phyloP scores from a whole-genome alignment of 108 stramenopile species.

The Conticribra weissflogii region DNA sequence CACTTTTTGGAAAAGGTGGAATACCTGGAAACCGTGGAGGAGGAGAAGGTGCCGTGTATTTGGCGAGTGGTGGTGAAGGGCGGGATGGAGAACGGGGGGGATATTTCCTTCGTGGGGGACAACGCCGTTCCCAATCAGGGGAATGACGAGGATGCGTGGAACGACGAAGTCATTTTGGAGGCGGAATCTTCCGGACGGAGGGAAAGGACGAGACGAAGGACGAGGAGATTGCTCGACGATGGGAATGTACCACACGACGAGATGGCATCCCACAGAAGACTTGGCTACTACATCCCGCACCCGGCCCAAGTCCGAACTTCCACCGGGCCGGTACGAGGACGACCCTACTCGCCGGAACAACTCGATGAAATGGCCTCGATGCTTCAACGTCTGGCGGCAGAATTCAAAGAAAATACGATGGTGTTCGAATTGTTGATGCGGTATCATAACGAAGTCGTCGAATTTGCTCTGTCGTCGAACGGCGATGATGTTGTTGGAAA shows the following conservation, averaged over 20 bases:
- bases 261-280: neutral
- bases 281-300: neutral
- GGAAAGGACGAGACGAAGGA: neutral
- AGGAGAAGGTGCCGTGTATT: conserved; percentile 10
- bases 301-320: neutral
- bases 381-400: conserved; percentile 10
- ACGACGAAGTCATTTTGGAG: neutral
- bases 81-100: neutral
- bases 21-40: conserved; percentile 1
- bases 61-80: conserved; percentile 1
- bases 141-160: neutral
- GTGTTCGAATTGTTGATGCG: conserved; percentile 1
- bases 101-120: neutral
- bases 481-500: neutral
- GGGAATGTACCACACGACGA: neutral
- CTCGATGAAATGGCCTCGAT: conserved; percentile 8
- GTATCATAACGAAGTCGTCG: conserved; percentile 18
- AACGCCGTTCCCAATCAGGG: no score
- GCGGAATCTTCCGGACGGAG: neutral
- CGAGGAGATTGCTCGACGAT: no score
- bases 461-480: conserved; percentile 4
- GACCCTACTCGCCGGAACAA: neutral
- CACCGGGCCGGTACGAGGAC: neutral
- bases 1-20: conserved; percentile 10
- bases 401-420: neutral